These are phyloP conservation scores for Bretziella fagacearum DNA, from an alignment of 2,329 filamentous ascomycete genomes.

Conservation along the genomic window DNA sequence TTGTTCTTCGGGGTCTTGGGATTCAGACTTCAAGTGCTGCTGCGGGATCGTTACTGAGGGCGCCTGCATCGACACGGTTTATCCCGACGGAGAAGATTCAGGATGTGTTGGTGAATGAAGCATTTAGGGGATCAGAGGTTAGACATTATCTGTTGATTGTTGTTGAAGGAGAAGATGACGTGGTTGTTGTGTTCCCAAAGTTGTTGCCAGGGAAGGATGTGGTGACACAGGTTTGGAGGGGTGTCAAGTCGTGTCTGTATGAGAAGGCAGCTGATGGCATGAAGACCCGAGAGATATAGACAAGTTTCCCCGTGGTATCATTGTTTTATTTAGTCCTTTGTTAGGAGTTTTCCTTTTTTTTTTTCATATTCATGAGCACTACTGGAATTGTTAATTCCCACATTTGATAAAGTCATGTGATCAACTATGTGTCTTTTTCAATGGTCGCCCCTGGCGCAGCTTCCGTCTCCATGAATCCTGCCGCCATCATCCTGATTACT, in stretches of 20 bases:
- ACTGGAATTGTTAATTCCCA: background rate
- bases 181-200: slow-evolving; percentile 87
- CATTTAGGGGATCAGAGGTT: slow-evolving; percentile 82
- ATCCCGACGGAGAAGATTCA: slow-evolving; percentile 87
- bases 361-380: background rate
- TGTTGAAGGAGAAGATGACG: slow-evolving; percentile 70
- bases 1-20: slow-evolving; percentile 75
- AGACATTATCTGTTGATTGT: slow-evolving; percentile 78
- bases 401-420: no score
- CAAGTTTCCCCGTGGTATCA: no score
- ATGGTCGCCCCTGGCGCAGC: no score
- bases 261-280: slow-evolving; percentile 21
- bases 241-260: slow-evolving; percentile 65
- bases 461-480: no score
- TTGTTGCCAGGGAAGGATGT: slow-evolving; percentile 58
- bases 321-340: background rate
- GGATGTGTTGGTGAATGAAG: slow-evolving; percentile 89
- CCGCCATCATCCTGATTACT: slow-evolving; percentile 14
- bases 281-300: slow-evolving; percentile 5
- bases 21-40: slow-evolving; percentile 64
- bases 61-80: slow-evolving; percentile 32
- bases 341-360: slow-evolving; percentile 5
- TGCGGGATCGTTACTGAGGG: slow-evolving; percentile 39
- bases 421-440: no score
- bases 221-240: slow-evolving; percentile 81